phyloP scores from a whole-genome alignment of 78 protist genomes.

The Ministeria vibrans region DNA sequence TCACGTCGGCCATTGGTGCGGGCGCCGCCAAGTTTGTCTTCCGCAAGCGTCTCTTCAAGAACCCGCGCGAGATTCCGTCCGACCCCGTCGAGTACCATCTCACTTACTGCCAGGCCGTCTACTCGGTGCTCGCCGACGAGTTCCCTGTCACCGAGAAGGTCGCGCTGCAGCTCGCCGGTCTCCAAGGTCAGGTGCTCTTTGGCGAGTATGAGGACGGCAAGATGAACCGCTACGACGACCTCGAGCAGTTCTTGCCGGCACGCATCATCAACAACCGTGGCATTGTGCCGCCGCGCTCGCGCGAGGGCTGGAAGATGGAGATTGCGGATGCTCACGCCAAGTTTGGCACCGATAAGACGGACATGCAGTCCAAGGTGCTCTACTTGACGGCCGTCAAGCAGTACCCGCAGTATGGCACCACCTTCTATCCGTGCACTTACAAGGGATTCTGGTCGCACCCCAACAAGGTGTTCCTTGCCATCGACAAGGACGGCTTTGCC shows the following conservation, averaged over 20 bases:
- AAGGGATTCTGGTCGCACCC: conserved; percentile 17
- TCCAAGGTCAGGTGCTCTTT: not conserved
- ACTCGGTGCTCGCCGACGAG: not conserved
- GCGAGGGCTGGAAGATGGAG: not conserved
- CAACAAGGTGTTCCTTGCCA: not conserved
- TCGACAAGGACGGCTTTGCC: not conserved
- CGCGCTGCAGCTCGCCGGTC: conserved; percentile 1
- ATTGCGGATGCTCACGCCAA: not conserved
- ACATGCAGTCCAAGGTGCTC: not conserved
- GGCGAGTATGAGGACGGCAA: not conserved
- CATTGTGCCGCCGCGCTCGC: not conserved
- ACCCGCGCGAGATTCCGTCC: not conserved
- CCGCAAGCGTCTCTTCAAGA: conserved; percentile 4
- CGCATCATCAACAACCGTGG: not conserved
- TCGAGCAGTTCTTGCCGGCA: not conserved
- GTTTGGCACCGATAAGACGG: not conserved
- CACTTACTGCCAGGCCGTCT: conserved; percentile 8
- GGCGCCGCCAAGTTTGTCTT: not conserved
- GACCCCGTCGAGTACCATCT: conserved; percentile 14
- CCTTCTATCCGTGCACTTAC: not conserved
- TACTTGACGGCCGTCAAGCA: conserved; percentile 3
- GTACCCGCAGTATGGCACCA: not conserved
- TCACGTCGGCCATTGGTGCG: not conserved
- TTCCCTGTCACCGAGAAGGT: not conserved
- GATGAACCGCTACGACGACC: not conserved